phyloP scores from a whole-genome alignment of 2,329 filamentous ascomycete species.

The Lecanosticta acicola region DNA sequence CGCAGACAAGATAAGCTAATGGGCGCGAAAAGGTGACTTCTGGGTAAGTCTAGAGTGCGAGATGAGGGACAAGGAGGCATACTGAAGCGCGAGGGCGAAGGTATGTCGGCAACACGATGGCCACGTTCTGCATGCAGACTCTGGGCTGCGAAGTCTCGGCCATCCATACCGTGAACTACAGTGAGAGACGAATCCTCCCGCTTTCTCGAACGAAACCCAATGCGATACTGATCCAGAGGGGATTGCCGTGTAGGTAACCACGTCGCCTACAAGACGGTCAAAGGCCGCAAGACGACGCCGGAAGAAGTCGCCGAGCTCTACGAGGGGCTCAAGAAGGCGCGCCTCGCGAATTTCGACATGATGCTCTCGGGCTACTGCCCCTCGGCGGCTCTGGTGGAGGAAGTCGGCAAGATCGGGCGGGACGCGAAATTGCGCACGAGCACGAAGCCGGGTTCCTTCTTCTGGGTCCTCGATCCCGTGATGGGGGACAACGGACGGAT shows the following conservation, averaged over 20 bases:
- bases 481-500: constrained; percentile 94
- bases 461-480: constrained; percentile 96
- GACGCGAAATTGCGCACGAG: constrained; percentile 66
- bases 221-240: not conserved
- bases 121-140: constrained; percentile 87
- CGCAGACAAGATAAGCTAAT: constrained; percentile 19
- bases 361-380: constrained; percentile 94
- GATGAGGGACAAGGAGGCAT: constrained; percentile 2
- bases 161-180: constrained; percentile 96
- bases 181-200: constrained; percentile 48
- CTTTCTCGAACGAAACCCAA: not conserved
- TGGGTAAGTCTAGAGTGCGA: constrained; percentile 52
- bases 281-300: constrained; percentile 74
- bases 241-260: constrained; percentile 68
- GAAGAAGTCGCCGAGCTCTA: constrained; percentile 80
- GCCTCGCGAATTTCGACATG: constrained; percentile 86
- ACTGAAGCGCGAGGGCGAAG: constrained; percentile 44
- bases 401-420: constrained; percentile 75
- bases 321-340: constrained; percentile 73
- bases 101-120: constrained; percentile 97
- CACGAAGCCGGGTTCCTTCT: constrained; percentile 68
- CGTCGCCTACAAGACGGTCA: constrained; percentile 84
- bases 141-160: constrained; percentile 90
- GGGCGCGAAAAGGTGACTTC: constrained; percentile 57
- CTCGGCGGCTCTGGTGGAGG: constrained; percentile 74